Conservation (phyloP, 2,329 filamentous ascomycete genomes). For the Paecilomyces fulvus region DNA sequence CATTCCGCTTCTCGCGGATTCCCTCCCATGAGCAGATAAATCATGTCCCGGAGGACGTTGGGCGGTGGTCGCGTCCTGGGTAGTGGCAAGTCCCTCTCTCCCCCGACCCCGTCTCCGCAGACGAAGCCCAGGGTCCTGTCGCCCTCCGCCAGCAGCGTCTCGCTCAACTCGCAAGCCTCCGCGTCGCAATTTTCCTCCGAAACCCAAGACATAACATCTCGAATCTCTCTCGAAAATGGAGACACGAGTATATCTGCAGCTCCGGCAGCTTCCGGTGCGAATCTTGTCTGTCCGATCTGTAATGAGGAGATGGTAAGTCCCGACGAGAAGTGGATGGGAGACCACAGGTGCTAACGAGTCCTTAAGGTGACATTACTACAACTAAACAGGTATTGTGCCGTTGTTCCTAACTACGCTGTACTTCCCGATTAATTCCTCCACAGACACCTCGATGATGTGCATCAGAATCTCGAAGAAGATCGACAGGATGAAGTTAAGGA, state of each 20-base stretch:
- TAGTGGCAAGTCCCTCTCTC: constrained; percentile 72
- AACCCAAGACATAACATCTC: constrained; percentile 69
- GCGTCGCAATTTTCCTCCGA: constrained; percentile 62
- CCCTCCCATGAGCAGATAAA: constrained; percentile 30
- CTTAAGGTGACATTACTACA: constrained; percentile 78
- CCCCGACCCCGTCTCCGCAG: constrained; percentile 40
- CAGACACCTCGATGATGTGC: constrained; percentile 76
- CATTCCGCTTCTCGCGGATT: constrained; percentile 8
- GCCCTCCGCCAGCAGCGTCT: constrained; percentile 64
- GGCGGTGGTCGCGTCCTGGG: constrained; percentile 89
- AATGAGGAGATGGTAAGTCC: constrained; percentile 83
- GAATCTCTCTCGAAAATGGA: constrained; percentile 62
- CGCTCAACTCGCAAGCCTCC: constrained; percentile 67
- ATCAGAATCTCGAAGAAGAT: constrained; percentile 79
- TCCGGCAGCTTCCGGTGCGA: constrained; percentile 51
- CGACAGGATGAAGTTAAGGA: constrained; percentile 93
- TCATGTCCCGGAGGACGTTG: constrained; percentile 77
- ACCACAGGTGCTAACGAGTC: constrained; percentile 8
- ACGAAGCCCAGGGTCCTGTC: constrained; percentile 43
- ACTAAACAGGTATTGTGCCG: constrained; percentile 59
- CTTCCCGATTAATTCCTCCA: constrained; percentile 13
- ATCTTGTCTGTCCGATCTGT: constrained; percentile 92
- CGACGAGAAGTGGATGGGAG: background rate
- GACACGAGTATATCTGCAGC: constrained; percentile 40
- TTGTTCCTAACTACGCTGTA: background rate